phyloP scores from a whole-genome alignment of 306 rosid genomes.

The Fragaria ananassa region DNA sequence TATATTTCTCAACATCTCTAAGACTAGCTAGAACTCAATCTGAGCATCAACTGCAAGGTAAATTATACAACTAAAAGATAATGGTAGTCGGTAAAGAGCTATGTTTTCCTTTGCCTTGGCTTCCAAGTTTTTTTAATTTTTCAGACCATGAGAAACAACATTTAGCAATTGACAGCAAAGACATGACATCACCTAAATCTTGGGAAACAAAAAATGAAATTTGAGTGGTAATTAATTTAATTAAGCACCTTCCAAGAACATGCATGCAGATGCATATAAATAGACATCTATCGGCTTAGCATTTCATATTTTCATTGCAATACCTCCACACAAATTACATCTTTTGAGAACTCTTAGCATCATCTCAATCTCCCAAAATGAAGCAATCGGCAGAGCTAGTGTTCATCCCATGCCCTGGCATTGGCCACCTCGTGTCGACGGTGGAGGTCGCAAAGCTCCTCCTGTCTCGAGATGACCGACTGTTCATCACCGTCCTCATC shows the following conservation, averaged over 20 bases:
- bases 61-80: too few species aligned
- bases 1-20: too few species aligned
- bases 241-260: neutral
- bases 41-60: too few species aligned
- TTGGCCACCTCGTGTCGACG: constrained; percentile 18
- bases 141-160: too few species aligned
- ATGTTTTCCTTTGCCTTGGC: neutral
- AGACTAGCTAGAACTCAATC: too few species aligned
- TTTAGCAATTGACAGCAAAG: neutral
- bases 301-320: neutral
- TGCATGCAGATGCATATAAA: neutral
- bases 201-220: neutral
- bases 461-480: constrained; percentile 8
- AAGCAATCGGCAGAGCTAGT: constrained; percentile 14
- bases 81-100: too few species aligned
- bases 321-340: neutral
- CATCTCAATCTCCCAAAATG: constrained; percentile 2
- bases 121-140: too few species aligned
- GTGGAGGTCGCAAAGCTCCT: constrained; percentile 28
- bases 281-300: neutral
- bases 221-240: neutral
- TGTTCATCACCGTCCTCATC: constrained; percentile 17
- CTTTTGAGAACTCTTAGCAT: neutral
- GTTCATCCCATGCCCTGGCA: constrained; percentile 15
- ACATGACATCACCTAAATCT: neutral